Conservation (phyloP, 495 filamentous ascomycete genomes). For the Elasticomyces elasticus region DNA sequence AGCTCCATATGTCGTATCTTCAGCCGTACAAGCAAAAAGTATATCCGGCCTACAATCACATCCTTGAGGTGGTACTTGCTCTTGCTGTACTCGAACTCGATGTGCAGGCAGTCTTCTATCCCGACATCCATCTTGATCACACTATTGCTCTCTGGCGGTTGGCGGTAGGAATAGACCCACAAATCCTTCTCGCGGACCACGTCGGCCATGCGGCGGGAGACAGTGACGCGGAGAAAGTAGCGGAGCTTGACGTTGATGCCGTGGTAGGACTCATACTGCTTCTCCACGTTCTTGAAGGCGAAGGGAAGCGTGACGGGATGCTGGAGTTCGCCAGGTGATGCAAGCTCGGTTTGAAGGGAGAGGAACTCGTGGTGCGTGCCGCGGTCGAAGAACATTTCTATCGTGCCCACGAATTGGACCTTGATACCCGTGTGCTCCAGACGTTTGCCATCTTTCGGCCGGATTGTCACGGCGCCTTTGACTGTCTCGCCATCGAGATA, state of each 20-base stretch:
- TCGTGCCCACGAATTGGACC: slow-evolving; percentile 98
- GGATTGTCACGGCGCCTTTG: slow-evolving; percentile 84
- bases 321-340: slow-evolving; percentile 90
- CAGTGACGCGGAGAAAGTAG: slow-evolving; percentile 96
- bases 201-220: slow-evolving; percentile 92
- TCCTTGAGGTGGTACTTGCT: slow-evolving; percentile 99
- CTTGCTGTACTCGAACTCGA: slow-evolving; percentile 99
- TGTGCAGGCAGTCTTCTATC: slow-evolving; percentile 98
- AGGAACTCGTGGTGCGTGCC: slow-evolving; percentile 99
- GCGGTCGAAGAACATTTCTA: slow-evolving; percentile 99
- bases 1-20: slow-evolving; percentile 99
- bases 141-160: slow-evolving; percentile 95
- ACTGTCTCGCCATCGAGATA: slow-evolving; percentile 99
- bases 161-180: slow-evolving; percentile 98
- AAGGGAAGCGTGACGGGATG: slow-evolving; percentile 98
- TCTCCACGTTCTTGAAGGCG: slow-evolving; percentile 99
- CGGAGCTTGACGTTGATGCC: slow-evolving; percentile 98
- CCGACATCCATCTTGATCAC: slow-evolving; percentile 99
- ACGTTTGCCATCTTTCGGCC: slow-evolving; percentile 96
- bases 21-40: slow-evolving; percentile 91
- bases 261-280: slow-evolving; percentile 99
- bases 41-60: slow-evolving; percentile 97
- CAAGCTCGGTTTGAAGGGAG: slow-evolving; percentile 88
- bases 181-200: slow-evolving; percentile 98
- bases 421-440: slow-evolving; percentile 99